These are phyloP conservation scores for Chlamydomonas sphaeroides DNA, from an alignment of 139 green algal species.

Conservation along the genomic window DNA sequence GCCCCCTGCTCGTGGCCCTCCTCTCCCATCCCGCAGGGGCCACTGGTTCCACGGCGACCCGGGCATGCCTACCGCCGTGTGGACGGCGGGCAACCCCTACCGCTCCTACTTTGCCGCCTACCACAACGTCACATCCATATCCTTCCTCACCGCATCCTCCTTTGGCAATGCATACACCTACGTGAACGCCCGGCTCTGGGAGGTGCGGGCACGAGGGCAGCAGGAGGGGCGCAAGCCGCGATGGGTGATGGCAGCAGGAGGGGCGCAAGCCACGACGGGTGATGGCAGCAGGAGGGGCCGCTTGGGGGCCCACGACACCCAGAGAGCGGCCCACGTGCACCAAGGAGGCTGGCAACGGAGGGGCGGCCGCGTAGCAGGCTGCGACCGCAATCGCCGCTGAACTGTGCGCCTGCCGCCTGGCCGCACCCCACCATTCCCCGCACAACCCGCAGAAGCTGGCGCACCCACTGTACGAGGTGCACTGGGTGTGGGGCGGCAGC, in stretches of 20 bases:
- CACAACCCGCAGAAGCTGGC: constrained; percentile 17
- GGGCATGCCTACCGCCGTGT: background rate
- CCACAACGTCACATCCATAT: constrained; percentile 34
- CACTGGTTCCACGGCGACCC: background rate
- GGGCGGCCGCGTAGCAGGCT: too few relatives aligned
- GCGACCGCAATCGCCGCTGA: too few relatives aligned
- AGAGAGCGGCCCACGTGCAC: too few relatives aligned
- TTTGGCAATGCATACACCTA: constrained; percentile 57
- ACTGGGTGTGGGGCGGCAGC: constrained; percentile 50
- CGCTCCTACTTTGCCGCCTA: constrained; percentile 28
- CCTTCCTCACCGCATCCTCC: constrained; percentile 42
- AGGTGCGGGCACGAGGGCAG: too few relatives aligned
- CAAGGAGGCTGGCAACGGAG: too few relatives aligned
- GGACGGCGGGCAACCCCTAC: background rate
- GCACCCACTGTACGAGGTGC: constrained; percentile 36
- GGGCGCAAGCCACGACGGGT: too few relatives aligned
- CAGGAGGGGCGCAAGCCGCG: background rate
- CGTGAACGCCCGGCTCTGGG: constrained; percentile 24
- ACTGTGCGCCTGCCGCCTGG: too few relatives aligned
- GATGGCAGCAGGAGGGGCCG: too few relatives aligned
- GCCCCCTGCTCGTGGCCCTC: too few relatives aligned
- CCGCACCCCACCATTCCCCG: too few relatives aligned
- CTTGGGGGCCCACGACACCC: too few relatives aligned
- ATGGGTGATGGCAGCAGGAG: too few relatives aligned
- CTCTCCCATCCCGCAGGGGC: background rate